Percentiles rank a stretch among this genome's conserved stretches.
Evolutionary conservation across 2,329 filamentous ascomycete species (phyloP).

Genomic region (Arthrobotrys pseudoclavata): DNA sequence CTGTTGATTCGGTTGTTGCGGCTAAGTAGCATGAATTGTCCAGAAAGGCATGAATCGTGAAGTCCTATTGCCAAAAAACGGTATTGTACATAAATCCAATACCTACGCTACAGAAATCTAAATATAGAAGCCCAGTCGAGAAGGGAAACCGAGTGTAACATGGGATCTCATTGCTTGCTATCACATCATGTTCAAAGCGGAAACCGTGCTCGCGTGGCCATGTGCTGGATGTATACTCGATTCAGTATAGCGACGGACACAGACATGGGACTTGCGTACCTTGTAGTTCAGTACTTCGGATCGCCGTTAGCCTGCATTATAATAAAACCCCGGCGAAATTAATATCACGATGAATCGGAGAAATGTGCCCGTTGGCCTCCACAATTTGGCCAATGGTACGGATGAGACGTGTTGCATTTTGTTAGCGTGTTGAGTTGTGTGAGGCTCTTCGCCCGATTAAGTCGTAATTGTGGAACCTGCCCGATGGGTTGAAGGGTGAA

Average conservation of each 20-base stretch:
- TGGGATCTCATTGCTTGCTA: too few species aligned
- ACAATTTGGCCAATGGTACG: neutral
- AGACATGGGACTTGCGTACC: neutral
- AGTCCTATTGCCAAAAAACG: neutral
- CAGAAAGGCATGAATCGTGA: constrained; percentile 9
- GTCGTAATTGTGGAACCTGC: constrained; percentile 20
- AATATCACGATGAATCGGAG: neutral
- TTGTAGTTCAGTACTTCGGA: constrained; percentile 10
- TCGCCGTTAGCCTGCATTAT: constrained; percentile 10
- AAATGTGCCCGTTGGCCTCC: constrained; percentile 6
- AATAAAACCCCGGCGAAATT: neutral
- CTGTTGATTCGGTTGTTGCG: neutral
- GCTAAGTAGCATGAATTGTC: neutral
- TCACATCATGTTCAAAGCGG: neutral
- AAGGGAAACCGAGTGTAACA: neutral
- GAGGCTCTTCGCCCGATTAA: constrained; percentile 22
- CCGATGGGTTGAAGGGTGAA: constrained; percentile 22
- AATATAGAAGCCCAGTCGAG: constrained; percentile 7
- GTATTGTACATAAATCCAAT: constrained; percentile 2
- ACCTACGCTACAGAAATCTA: neutral
- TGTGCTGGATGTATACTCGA: neutral
- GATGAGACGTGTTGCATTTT: constrained; percentile 20
- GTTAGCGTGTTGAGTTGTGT: constrained; percentile 27
- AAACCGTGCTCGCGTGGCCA: neutral
- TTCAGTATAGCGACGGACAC: neutral